These are phyloP conservation scores for Balansia obtecta DNA, from an alignment of 2,329 filamentous ascomycete species.

Conservation along the genomic window DNA sequence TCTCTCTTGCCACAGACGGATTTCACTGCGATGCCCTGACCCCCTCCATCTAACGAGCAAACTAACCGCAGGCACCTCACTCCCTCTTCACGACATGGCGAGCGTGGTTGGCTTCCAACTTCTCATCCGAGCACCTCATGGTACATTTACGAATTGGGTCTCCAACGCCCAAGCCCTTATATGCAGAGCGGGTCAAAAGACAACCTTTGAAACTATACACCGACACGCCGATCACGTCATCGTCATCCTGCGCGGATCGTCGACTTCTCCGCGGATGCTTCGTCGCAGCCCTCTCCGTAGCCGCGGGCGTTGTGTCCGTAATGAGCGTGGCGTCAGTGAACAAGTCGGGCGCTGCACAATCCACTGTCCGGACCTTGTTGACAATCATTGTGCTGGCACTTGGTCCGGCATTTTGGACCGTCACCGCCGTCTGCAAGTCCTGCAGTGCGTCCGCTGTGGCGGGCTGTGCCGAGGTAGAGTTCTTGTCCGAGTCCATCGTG, in stretches of 20 bases:
- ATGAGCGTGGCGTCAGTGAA: slow-evolving; percentile 1
- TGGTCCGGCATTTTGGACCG: neutral
- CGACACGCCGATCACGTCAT: slow-evolving; percentile 3
- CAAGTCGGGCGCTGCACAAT: neutral
- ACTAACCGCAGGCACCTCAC: slow-evolving; percentile 4
- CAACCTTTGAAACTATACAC: slow-evolving; percentile 8
- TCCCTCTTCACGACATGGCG: slow-evolving; percentile 3
- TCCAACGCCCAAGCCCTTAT: neutral
- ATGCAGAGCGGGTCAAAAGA: slow-evolving; percentile 6
- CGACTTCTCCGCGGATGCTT: neutral
- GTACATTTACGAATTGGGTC: slow-evolving; percentile 3
- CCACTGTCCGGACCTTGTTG: neutral
- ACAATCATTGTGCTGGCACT: neutral
- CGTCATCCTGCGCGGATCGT: neutral
- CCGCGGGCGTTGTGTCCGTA: neutral
- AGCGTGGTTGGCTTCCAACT: neutral
- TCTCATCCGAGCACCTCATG: slow-evolving; percentile 3
- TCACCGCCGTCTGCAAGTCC: neutral
- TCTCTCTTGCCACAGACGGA: too few species aligned
- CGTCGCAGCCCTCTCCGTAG: neutral
- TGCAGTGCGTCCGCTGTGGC: neutral
- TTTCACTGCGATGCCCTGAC: too few species aligned
- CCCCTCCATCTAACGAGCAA: neutral
- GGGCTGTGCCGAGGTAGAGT: neutral
- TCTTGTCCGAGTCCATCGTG: slow-evolving; percentile 4